These are phyloP conservation scores for Cronartium quercuum DNA, from an alignment of 1,284 basidiomycete genomes.

Conservation along the genomic window DNA sequence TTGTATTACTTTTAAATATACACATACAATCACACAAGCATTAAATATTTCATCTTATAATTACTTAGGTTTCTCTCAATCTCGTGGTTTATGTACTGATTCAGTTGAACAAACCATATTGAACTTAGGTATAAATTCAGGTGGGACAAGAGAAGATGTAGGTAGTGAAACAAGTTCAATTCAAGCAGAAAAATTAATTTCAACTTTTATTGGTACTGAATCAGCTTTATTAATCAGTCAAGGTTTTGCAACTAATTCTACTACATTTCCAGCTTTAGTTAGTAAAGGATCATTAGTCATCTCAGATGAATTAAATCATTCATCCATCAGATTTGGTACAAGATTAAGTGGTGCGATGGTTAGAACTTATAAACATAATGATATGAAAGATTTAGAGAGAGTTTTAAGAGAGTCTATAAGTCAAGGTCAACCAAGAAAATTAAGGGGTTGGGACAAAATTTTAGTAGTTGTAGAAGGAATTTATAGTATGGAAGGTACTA, in stretches of 20 bases:
- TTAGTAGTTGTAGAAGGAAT: conserved; percentile 49
- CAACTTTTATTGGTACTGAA: conserved; percentile 81
- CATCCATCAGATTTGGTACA: conserved; percentile 49
- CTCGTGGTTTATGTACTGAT: conserved; percentile 85
- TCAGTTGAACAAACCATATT: conserved; percentile 61
- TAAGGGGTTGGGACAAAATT: conserved; percentile 50
- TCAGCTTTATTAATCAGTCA: conserved; percentile 85
- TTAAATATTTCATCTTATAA: conserved; percentile 99
- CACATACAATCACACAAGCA: conserved; percentile 67
- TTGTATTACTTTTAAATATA: conserved; percentile 70
- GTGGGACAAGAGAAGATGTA: conserved; percentile 72
- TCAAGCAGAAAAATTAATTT: conserved; percentile 77
- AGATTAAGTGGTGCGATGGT: conserved; percentile 49
- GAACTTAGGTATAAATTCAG: conserved; percentile 63
- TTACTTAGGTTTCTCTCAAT: conserved; percentile 97
- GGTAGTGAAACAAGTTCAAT: conserved; percentile 77
- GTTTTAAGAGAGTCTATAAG: conserved; percentile 49
- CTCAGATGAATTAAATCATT: conserved; percentile 50
- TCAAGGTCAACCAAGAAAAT: conserved; percentile 49
- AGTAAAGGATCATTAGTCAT: conserved; percentile 49
- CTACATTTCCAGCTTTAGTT: conserved; percentile 49
- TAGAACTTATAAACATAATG: conserved; percentile 49
- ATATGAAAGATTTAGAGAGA: conserved; percentile 47
- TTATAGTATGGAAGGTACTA: conserved; percentile 50
- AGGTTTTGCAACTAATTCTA: conserved; percentile 96